Evolutionary conservation across 1,284 basidiomycete genomes (phyloP), one percentile per base, ranked within the genome.

Genomic region (Kalmanozyma brasiliensis): DNA sequence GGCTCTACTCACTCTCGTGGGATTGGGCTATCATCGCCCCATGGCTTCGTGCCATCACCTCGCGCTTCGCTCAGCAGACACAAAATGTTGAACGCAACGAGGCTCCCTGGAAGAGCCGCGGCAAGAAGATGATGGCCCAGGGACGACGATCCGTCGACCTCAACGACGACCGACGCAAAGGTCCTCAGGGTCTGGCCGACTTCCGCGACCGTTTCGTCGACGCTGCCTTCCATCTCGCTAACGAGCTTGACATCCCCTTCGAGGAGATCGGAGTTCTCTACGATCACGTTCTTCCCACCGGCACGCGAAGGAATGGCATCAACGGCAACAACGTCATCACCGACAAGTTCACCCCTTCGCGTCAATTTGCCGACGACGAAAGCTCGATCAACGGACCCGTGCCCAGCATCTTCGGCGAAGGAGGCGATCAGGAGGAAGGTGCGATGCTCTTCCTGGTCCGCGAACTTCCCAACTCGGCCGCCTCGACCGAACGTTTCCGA

Each of bases 251-350:
- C 52, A 78, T 85, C 19, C 82, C 85, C 0, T 78, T 85, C 45
- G 82, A 84, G 61, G 79, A 83, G 46, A 67, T 71, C 90, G 93
- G 93, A 4, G 85, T 85, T 29, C 84, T 94, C 58, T 85, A 85
- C 71, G 85, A 85, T 73, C 83, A 83, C 47, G 83, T 85, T 19
- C 74, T 85, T 22, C 83, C 83, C 7, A 85, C 85, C 17, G 85
- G 85, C 34, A 84, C 84, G 3, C 68, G 63, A 20, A 37, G 56
- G 9, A 56, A 44, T 34, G 49, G 45, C 23, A 38, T 16, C 41
- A 45, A 17, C 40, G 22, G 9, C 56, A 56, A 24, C 30, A 44
- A 29, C 26, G 49, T 16, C 33, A 24, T 55, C 26, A 26, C 52
- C 8, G 68, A 68, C 53, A 63, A 67, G 56, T 70, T 63, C 29